phyloP scores from a whole-genome alignment of 2,329 filamentous ascomycete genomes.

The Colletotrichum tropicale region DNA sequence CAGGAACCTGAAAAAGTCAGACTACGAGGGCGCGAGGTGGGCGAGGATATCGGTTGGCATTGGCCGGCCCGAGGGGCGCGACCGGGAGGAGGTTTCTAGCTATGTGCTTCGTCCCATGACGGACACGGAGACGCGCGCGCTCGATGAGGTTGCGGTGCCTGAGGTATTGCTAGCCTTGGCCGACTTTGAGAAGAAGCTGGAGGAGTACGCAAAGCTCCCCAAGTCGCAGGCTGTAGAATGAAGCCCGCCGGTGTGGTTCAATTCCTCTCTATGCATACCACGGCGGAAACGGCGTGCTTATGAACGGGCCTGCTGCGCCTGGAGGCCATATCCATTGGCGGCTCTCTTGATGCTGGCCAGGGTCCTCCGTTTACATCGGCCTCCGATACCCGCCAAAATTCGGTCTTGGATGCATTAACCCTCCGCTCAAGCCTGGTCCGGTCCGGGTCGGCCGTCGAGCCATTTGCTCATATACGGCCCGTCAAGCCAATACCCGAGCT shows the following conservation, averaged over 20 bases:
- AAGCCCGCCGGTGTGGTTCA: not conserved
- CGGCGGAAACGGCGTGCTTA: not conserved
- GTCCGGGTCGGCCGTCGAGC: constrained; percentile 51
- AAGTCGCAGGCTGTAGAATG: not conserved
- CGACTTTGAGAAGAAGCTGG: constrained; percentile 43
- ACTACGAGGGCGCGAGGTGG: constrained; percentile 47
- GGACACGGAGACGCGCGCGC: constrained; percentile 47
- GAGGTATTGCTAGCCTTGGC: constrained; percentile 55
- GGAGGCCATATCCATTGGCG: not conserved
- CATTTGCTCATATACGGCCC: constrained; percentile 83
- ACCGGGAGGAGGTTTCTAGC: constrained; percentile 68
- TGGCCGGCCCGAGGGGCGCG: constrained; percentile 76
- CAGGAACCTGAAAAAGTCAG: constrained; percentile 45
- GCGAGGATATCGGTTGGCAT: constrained; percentile 82
- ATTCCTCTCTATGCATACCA: not conserved
- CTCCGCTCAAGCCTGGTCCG: constrained; percentile 19
- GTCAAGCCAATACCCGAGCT: constrained; percentile 91
- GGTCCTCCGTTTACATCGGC: not conserved
- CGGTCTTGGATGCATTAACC: not conserved
- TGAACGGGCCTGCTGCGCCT: not conserved
- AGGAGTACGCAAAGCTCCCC: not conserved
- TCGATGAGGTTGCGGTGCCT: constrained; percentile 59
- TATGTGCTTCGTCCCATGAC: constrained; percentile 80
- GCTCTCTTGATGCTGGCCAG: fast-evolving
- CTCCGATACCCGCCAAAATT: not conserved